phyloP scores from a whole-genome alignment of 2,329 filamentous ascomycete species.

The Hypocreales sp. region DNA sequence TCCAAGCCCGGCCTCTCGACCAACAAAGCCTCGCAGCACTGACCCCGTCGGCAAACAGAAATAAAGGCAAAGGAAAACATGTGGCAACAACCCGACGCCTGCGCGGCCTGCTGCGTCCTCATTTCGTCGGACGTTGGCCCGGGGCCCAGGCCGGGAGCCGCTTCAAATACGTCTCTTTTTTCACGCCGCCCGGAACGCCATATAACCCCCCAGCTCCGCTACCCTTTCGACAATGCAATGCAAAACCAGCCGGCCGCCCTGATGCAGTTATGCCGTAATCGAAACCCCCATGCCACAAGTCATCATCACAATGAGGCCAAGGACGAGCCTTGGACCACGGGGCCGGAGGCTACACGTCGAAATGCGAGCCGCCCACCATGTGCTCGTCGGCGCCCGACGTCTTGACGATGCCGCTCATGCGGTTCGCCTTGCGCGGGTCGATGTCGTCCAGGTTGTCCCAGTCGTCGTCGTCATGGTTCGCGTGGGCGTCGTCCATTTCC shows the following conservation, averaged over 20 bases:
- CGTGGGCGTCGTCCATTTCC: constrained; percentile 41
- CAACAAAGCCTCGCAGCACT: too few species aligned
- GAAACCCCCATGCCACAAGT: constrained; percentile 10
- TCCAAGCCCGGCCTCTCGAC: too few species aligned
- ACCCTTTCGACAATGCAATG: constrained; percentile 8
- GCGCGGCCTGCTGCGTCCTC: too few species aligned
- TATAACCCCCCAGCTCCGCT: constrained; percentile 5
- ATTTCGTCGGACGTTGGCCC: too few species aligned
- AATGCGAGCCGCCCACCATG: constrained; percentile 46
- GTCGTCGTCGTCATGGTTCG: constrained; percentile 29
- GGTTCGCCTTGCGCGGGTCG: constrained; percentile 34
- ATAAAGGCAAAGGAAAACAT: too few species aligned
- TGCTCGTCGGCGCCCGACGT: constrained; percentile 43
- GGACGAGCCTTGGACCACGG: neutral
- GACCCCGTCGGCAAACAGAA: too few species aligned
- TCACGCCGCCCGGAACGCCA: constrained; percentile 6
- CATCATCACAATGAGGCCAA: neutral
- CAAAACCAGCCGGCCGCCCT: constrained; percentile 15
- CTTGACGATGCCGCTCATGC: constrained; percentile 49
- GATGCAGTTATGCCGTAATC: constrained; percentile 22
- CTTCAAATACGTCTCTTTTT: constrained; percentile 4
- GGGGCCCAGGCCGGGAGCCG: constrained; percentile 2
- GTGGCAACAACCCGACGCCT: too few species aligned
- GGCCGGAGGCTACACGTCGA: constrained; percentile 44
- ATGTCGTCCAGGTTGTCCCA: constrained; percentile 44